Conservation (phyloP, 345 rosid species). For the Geranium brycei region DNA sequence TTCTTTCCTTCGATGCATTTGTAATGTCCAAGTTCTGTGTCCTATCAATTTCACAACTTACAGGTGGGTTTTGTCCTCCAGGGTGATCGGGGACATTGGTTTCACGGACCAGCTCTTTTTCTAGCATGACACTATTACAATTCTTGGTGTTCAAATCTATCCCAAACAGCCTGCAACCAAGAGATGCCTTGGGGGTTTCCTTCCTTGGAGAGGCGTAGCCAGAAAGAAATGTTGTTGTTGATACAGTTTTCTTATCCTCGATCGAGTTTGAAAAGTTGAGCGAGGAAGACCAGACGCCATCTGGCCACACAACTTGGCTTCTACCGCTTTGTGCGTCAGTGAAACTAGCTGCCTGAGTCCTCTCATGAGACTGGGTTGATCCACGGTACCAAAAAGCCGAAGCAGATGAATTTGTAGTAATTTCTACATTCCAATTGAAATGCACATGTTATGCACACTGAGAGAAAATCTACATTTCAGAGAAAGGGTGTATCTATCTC, state of each 20-base stretch:
- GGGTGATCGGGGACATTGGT: slow-evolving; percentile 13
- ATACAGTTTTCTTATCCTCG: slow-evolving; percentile 41
- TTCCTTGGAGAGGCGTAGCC: neutral
- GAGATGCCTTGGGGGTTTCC: neutral
- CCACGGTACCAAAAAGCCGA: slow-evolving; percentile 50
- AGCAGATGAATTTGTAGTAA: slow-evolving; percentile 22
- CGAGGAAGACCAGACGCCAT: slow-evolving; percentile 8
- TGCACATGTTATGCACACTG: neutral
- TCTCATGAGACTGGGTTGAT: slow-evolving; percentile 39
- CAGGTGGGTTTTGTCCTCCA: no score
- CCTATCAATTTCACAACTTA: slow-evolving; percentile 14
- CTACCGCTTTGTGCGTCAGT: slow-evolving; percentile 42
- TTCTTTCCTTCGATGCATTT: slow-evolving; percentile 38
- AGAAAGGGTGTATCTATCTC: neutral
- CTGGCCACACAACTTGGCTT: slow-evolving; percentile 27
- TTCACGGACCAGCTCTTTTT: slow-evolving; percentile 22
- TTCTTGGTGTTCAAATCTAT: slow-evolving; percentile 42
- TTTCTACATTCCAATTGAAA: slow-evolving; percentile 20
- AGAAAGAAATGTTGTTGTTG: slow-evolving; percentile 5
- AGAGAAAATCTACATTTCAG: neutral
- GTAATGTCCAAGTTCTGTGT: slow-evolving; percentile 43
- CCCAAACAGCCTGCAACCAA: slow-evolving; percentile 58
- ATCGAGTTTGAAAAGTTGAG: slow-evolving; percentile 23
- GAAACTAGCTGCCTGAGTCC: slow-evolving; percentile 22
- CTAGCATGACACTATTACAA: slow-evolving; percentile 17